A percentile compares a stretch with the other conserved stretches of the same genome.
phyloP scores from a whole-genome alignment of 371 early-diverging fungal genomes.

The Entomophthora muscae region DNA sequence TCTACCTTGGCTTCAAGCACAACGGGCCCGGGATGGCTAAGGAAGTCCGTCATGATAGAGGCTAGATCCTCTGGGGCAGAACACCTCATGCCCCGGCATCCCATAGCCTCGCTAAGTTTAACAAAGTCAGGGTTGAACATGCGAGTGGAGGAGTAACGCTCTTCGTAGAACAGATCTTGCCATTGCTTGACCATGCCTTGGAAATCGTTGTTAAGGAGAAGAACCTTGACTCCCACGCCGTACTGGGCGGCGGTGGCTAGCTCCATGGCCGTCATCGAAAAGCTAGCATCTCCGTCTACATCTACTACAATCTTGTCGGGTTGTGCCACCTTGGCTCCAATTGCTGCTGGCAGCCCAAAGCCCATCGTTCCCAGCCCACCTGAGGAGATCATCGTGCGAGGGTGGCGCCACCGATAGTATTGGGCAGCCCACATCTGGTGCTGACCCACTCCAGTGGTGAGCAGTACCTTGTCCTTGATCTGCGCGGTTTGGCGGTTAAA shows the following conservation, averaged over 20 bases:
- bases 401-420: conserved; percentile 70
- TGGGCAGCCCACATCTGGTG: conserved; percentile 98
- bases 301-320: conserved; percentile 89
- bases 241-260: conserved; percentile 88
- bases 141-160: conserved; percentile 77
- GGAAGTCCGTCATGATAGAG: conserved; percentile 76
- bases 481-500: conserved; percentile 60
- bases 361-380: conserved; percentile 98
- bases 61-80: conserved; percentile 66
- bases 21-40: conserved; percentile 69
- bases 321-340: conserved; percentile 87
- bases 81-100: conserved; percentile 71
- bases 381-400: conserved; percentile 76
- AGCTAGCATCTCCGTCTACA: conserved; percentile 93
- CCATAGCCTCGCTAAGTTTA: conserved; percentile 89
- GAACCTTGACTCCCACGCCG: conserved; percentile 88
- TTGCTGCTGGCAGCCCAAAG: conserved; percentile 84
- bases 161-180: conserved; percentile 94
- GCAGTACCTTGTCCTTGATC: conserved; percentile 77
- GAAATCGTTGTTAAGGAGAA: conserved; percentile 93
- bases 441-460: conserved; percentile 94
- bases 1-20: conserved; percentile 79
- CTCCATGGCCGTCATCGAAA: conserved; percentile 97
- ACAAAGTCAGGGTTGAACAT: conserved; percentile 98
- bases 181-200: conserved; percentile 98